Conservation (phyloP, 2,329 filamentous ascomycete species). For the Talaromyces islandicus region DNA sequence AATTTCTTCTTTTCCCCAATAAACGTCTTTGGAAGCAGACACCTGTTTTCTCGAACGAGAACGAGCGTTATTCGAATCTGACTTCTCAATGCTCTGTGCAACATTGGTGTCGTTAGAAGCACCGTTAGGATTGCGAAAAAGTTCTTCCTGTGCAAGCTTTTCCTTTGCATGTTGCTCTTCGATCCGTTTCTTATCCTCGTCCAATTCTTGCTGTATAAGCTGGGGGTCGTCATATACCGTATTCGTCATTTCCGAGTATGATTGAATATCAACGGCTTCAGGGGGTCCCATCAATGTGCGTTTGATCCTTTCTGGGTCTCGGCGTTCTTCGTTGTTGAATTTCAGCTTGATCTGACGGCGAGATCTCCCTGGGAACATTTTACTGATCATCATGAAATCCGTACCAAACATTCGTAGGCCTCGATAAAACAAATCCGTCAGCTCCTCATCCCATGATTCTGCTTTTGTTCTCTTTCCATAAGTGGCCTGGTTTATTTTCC, state of each 20-base stretch:
- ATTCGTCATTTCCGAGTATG: conserved; percentile 43
- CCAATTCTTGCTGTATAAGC: conserved; percentile 34
- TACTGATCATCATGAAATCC: conserved; percentile 59
- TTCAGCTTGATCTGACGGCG: conserved; percentile 60
- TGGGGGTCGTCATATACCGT: conserved; percentile 37
- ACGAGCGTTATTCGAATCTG: background rate
- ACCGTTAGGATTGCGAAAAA: conserved; percentile 36
- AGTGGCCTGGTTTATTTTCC: conserved; percentile 41
- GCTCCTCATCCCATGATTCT: conserved; percentile 52
- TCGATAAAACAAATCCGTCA: conserved; percentile 58
- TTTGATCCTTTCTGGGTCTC: conserved; percentile 49
- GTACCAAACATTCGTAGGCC: conserved; percentile 59
- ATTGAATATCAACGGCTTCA: conserved; percentile 37
- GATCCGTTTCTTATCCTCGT: conserved; percentile 41
- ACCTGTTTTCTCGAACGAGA: background rate
- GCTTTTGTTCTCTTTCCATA: conserved; percentile 47
- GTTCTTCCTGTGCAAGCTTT: conserved; percentile 38
- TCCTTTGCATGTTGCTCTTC: conserved; percentile 43
- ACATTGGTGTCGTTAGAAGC: conserved; percentile 19
- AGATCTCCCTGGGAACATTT: conserved; percentile 54
- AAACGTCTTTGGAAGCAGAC: conserved; percentile 14
- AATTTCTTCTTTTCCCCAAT: conserved; percentile 35
- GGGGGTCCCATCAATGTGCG: conserved; percentile 43
- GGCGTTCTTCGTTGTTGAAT: conserved; percentile 56
- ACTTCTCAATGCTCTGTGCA: conserved; percentile 26